Conservation (phyloP, 2,329 filamentous ascomycete species). For the Aspergillus spinulosporus region DNA sequence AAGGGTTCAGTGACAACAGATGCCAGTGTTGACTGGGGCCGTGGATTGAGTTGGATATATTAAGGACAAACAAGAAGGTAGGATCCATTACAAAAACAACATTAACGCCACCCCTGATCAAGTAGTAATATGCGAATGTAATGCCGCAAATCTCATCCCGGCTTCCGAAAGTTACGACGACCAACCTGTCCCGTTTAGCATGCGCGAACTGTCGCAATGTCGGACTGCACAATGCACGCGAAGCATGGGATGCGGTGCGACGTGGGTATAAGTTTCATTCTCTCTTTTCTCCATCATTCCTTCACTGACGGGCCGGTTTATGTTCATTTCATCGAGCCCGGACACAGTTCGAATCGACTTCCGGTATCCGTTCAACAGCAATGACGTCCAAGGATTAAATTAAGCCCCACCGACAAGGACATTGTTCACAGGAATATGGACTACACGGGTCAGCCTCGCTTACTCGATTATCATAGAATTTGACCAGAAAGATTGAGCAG, state of each 20-base stretch:
- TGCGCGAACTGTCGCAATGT: background rate
- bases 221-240: constrained; percentile 4
- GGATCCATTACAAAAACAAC: background rate
- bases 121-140: constrained; percentile 1
- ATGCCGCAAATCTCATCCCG: background rate
- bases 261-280: constrained; percentile 9
- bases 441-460: constrained; percentile 31
- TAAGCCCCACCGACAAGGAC: constrained; percentile 51
- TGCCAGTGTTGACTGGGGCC: background rate
- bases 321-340: background rate
- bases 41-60: background rate
- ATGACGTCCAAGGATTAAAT: background rate
- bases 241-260: background rate
- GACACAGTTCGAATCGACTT: background rate
- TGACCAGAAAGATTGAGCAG: background rate
- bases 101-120: constrained; percentile 12
- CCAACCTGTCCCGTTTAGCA: background rate
- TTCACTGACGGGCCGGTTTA: background rate
- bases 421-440: constrained; percentile 54
- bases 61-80: constrained; percentile 6
- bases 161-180: background rate
- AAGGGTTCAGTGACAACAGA: background rate
- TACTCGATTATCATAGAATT: background rate
- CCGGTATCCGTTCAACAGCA: background rate
- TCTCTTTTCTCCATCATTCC: background rate